phyloP scores from a whole-genome alignment of 768 basidiomycete species.

The Russula lepida region DNA sequence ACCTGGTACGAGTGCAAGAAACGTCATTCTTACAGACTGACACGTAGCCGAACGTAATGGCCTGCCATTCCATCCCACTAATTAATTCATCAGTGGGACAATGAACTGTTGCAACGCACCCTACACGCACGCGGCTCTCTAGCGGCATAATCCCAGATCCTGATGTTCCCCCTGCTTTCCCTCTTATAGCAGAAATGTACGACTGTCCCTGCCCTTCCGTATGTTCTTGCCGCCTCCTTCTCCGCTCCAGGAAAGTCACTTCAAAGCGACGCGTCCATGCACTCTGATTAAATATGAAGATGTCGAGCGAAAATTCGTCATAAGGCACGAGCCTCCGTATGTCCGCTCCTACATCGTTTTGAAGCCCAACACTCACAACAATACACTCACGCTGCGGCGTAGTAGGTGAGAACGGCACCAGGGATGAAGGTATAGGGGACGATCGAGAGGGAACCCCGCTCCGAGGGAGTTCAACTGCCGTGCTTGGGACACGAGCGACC shows the following conservation, averaged over 20 bases:
- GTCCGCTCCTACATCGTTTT: slow-evolving; percentile 16
- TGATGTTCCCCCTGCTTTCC: background rate
- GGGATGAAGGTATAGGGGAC: slow-evolving; percentile 32
- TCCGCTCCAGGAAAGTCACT: slow-evolving; percentile 55
- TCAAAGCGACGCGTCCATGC: slow-evolving; percentile 71
- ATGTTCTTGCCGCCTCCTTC: slow-evolving; percentile 34
- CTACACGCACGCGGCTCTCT: slow-evolving; percentile 71
- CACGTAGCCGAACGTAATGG: slow-evolving; percentile 75
- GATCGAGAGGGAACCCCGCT: slow-evolving; percentile 36
- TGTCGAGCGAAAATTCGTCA: slow-evolving; percentile 71
- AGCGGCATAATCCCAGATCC: slow-evolving; percentile 60
- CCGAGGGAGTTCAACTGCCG: slow-evolving; percentile 60
- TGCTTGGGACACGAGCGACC: slow-evolving; percentile 39
- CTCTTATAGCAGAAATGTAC: background rate
- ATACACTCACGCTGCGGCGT: slow-evolving; percentile 45
- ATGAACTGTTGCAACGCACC: slow-evolving; percentile 41
- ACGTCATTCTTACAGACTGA: slow-evolving; percentile 81
- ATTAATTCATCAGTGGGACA: background rate
- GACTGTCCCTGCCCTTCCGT: slow-evolving; percentile 28
- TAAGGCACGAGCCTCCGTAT: slow-evolving; percentile 54
- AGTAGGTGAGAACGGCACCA: slow-evolving; percentile 45
- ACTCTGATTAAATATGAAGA: slow-evolving; percentile 81
- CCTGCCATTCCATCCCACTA: slow-evolving; percentile 29
- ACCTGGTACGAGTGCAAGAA: slow-evolving; percentile 71
- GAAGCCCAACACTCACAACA: slow-evolving; percentile 59